phyloP scores from a whole-genome alignment of 352 stramenopile species.

The Pythium guiyangense region DNA sequence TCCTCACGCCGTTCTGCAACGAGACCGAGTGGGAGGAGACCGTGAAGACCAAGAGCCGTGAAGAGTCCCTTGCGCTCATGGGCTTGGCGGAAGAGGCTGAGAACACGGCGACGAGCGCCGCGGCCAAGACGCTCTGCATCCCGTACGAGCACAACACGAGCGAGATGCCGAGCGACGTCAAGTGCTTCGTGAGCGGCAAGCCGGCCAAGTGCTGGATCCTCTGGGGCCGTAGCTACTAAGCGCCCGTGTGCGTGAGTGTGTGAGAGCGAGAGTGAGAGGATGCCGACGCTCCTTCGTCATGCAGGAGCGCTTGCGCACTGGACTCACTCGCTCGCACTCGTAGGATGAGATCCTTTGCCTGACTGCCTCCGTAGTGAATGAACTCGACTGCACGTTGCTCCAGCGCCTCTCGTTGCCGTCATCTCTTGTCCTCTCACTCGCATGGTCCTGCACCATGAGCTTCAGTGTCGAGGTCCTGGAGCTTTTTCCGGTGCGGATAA shows the following conservation, averaged over 20 bases:
- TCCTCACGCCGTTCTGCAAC: constrained; percentile 96
- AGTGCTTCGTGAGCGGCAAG: constrained; percentile 98
- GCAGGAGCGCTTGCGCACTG: too few relatives aligned
- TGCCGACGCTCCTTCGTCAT: too few relatives aligned
- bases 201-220: constrained; percentile 91
- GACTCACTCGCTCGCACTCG: too few relatives aligned
- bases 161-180: constrained; percentile 88
- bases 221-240: constrained; percentile 83
- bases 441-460: too few relatives aligned
- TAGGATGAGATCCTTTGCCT: too few relatives aligned
- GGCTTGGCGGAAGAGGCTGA: constrained; percentile 75
- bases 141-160: constrained; percentile 93
- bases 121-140: constrained; percentile 99
- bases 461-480: too few relatives aligned
- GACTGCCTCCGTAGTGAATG: too few relatives aligned
- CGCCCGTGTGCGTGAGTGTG: background rate
- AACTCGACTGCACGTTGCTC: too few relatives aligned
- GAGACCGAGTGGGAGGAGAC: constrained; percentile 89
- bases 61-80: constrained; percentile 76
- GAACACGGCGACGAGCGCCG: constrained; percentile 91
- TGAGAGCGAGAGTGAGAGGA: background rate
- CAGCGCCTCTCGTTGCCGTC: too few relatives aligned
- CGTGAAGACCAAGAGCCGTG: constrained; percentile 77
- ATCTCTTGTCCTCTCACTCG: too few relatives aligned
- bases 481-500: too few relatives aligned